phyloP scores from a whole-genome alignment of 352 stramenopile species.

The Globisporangium alternatum region DNA sequence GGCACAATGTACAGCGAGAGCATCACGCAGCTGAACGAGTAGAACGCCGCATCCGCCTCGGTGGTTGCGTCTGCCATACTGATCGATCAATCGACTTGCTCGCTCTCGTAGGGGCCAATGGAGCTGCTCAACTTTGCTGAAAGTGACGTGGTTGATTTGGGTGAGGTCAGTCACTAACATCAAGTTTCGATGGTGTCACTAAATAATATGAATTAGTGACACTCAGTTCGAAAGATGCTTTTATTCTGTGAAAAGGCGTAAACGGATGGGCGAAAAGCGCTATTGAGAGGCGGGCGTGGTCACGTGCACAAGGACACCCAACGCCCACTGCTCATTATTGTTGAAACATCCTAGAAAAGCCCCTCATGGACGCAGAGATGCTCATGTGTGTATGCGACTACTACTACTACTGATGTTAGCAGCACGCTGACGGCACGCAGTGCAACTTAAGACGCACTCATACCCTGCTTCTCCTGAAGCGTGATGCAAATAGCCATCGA shows the following conservation, averaged over 20 bases:
- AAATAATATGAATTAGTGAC: not conserved
- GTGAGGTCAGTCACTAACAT: not conserved
- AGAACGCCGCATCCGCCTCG: conserved; percentile 77
- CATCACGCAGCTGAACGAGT: conserved; percentile 82
- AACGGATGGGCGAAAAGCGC: no score
- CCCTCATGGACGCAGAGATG: no score
- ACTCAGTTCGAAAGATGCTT: not conserved
- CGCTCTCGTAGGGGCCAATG: not conserved
- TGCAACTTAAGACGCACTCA: no score
- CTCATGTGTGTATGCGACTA: no score
- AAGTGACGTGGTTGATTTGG: conserved; percentile 9
- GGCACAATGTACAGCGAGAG: conserved; percentile 77
- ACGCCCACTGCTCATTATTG: no score
- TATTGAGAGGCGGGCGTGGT: no score
- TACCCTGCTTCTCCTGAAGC: no score
- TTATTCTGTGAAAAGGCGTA: not conserved
- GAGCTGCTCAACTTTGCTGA: not conserved
- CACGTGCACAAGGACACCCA: no score
- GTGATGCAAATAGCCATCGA: no score
- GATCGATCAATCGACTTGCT: conserved; percentile 8
- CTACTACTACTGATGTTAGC: no score
- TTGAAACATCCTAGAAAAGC: no score
- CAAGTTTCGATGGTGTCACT: not conserved
- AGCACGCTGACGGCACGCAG: no score
- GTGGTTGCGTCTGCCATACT: conserved; percentile 30